phyloP scores from a whole-genome alignment of 306 rosid genomes.

The Abrus precatorius region DNA sequence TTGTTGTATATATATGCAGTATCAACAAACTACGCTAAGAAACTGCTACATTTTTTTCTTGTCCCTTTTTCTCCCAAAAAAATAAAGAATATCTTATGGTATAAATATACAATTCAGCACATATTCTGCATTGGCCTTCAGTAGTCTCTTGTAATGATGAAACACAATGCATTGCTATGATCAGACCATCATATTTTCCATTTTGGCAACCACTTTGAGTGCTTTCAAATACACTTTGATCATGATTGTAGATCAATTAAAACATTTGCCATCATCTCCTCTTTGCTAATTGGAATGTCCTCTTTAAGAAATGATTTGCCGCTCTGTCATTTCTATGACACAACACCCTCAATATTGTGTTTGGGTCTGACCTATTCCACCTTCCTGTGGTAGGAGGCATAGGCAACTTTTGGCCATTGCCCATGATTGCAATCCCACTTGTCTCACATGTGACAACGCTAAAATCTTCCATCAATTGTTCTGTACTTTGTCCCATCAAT shows the following conservation, averaged over 20 bases:
- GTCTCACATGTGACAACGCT: conserved; percentile 76
- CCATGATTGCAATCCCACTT: conserved; percentile 75
- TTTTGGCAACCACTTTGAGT: background rate
- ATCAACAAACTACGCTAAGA: conserved; percentile 48
- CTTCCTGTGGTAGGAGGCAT: conserved; percentile 95
- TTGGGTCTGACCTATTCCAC: conserved; percentile 89
- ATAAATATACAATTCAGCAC: conserved; percentile 36
- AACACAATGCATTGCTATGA: conserved; percentile 23
- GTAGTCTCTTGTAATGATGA: conserved; percentile 25
- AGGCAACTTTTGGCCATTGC: conserved; percentile 70
- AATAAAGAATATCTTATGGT: conserved; percentile 43
- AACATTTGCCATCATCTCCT: conserved; percentile 56
- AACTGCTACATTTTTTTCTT: background rate
- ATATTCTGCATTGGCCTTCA: conserved; percentile 22
- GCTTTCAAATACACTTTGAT: conserved; percentile 3
- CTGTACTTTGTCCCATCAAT: conserved; percentile 76
- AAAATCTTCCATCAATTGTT: conserved; percentile 89
- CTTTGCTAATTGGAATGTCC: conserved; percentile 82
- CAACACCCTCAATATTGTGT: conserved; percentile 87
- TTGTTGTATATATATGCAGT: conserved; percentile 19
- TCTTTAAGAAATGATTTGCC: conserved; percentile 85
- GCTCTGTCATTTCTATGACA: conserved; percentile 81
- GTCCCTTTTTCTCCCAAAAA: conserved; percentile 38
- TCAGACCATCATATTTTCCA: conserved; percentile 20
- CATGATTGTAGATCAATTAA: no score